Evolutionary conservation across 1,284 basidiomycete genomes (phyloP).

Genomic region (Volvariella surrecta): DNA sequence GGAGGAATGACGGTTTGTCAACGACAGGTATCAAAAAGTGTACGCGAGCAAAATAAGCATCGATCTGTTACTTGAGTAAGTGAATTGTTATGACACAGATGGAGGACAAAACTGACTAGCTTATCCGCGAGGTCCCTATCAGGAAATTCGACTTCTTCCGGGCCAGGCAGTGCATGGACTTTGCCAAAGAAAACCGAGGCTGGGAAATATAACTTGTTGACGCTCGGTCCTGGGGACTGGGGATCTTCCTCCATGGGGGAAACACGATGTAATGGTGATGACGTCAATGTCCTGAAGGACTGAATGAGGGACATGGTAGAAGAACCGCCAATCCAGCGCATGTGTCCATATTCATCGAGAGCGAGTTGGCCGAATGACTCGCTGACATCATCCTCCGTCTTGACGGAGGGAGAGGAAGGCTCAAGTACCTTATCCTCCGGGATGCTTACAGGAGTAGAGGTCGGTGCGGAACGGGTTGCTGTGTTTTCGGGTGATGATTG

Average conservation of each 20-base stretch:
- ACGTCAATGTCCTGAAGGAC: conserved; percentile 71
- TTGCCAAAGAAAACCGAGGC: conserved; percentile 85
- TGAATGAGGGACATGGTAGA: conserved; percentile 88
- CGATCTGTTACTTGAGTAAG: conserved; percentile 41
- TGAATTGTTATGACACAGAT: conserved; percentile 15
- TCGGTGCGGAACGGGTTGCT: conserved; percentile 19
- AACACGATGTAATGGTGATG: conserved; percentile 64
- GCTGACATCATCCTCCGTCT: conserved; percentile 63
- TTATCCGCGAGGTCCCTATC: conserved; percentile 76
- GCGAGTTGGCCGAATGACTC: conserved; percentile 82
- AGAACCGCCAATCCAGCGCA: conserved; percentile 88
- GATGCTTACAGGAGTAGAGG: conserved; percentile 37
- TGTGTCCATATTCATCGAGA: conserved; percentile 82
- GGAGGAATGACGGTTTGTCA: conserved; percentile 75
- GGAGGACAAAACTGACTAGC: conserved; percentile 39
- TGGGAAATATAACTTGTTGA: conserved; percentile 82
- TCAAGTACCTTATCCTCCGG: conserved; percentile 34
- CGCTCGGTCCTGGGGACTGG: conserved; percentile 61
- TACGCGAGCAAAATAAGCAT: conserved; percentile 77
- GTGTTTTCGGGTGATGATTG: conserved; percentile 20
- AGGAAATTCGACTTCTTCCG: conserved; percentile 85
- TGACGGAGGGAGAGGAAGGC: conserved; percentile 43
- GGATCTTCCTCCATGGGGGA: conserved; percentile 80
- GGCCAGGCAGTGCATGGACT: conserved; percentile 70
- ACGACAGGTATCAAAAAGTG: conserved; percentile 82